A percentile compares a stretch with the other conserved stretches of the same genome.
Evolutionary conservation across 768 basidiomycete species (phyloP).

Genomic region (Rhodotorula toruloides): DNA sequence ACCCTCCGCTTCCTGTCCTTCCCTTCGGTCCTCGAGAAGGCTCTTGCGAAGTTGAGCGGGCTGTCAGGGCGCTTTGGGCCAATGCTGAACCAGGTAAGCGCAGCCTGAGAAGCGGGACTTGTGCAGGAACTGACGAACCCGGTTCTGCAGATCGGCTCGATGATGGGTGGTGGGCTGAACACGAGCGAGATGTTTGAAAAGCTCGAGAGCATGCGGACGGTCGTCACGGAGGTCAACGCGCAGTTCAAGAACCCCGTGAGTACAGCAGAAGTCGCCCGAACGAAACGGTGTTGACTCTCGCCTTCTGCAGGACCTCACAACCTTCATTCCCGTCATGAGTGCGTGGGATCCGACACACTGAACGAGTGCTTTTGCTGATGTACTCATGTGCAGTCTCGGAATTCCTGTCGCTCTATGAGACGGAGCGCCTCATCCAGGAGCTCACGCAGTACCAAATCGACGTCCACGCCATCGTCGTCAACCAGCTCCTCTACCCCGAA

Average conservation of each 20-base stretch:
- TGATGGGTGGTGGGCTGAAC: conserved; percentile 89
- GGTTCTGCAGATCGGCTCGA: conserved; percentile 69
- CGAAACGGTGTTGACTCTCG: no score
- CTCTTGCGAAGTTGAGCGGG: conserved; percentile 84
- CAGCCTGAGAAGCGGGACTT: neutral
- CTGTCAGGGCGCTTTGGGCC: conserved; percentile 94
- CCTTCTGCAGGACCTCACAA: conserved; percentile 73
- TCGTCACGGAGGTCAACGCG: conserved; percentile 97
- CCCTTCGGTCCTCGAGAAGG: conserved; percentile 95
- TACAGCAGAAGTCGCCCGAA: no score
- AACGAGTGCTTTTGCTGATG: neutral
- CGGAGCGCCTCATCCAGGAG: conserved; percentile 94
- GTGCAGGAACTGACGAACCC: neutral
- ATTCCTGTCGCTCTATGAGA: conserved; percentile 96
- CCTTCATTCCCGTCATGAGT: conserved; percentile 75
- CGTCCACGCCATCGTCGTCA: conserved; percentile 91
- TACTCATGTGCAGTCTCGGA: conserved; percentile 84
- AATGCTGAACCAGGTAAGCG: conserved; percentile 74
- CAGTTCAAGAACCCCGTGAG: conserved; percentile 97
- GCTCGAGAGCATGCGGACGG: conserved; percentile 89
- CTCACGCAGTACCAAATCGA: conserved; percentile 66
- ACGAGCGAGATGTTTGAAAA: conserved; percentile 96
- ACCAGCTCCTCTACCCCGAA: conserved; percentile 92
- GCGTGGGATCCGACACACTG: neutral
- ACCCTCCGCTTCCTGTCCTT: conserved; percentile 98